Evolutionary conservation across 768 basidiomycete species (phyloP), one percentile per base, ranked within the genome.

Genomic region (Xerocomellus dryophilus): DNA sequence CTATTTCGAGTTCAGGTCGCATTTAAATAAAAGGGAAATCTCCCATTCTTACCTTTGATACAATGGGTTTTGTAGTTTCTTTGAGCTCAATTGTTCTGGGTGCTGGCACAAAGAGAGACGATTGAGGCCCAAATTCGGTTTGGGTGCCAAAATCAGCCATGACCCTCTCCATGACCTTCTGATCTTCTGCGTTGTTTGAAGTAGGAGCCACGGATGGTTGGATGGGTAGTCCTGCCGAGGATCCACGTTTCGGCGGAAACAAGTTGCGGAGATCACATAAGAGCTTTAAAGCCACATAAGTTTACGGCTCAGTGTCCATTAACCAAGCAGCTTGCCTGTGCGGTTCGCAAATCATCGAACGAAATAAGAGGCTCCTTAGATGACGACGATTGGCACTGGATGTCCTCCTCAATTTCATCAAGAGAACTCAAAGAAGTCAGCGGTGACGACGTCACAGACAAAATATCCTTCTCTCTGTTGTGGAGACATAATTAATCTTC

Each of bases 371-470:
- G 62, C 51, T 56, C 64, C 53, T 59, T 57, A 3, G 56, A 63
- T 7, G 60, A 68, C 31, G 58, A 62, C 38, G 52, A 62, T 50
- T 53, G 66, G 57, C 48, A 64, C 53, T 48, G 62, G 57, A 21
- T 58, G 50, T 61, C 59, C 53, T 67, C 71, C 20, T 84, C 81
- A 14, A 71, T 66, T 48, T 85, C 88, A 50, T 86, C 86, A 53
- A 88, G 66, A 35, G 86, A 89, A 59, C 85, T 88, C 45, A 90
- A 69, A 1, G 86, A 86, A 21, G 88, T 88, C 39, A 90, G 70
- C 3, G 87, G 88, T 1, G 88, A 89, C 12, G 85, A 89, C 67
- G 83, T 66, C 34, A 73, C 76, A 42, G 86, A 87, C 17, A 77
- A 74, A 31, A 54, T 20, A 50, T 68, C 60, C 18, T 49, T 63